Conservation (phyloP, 805 yeast species). For the Candida ascalaphidarum region DNA sequence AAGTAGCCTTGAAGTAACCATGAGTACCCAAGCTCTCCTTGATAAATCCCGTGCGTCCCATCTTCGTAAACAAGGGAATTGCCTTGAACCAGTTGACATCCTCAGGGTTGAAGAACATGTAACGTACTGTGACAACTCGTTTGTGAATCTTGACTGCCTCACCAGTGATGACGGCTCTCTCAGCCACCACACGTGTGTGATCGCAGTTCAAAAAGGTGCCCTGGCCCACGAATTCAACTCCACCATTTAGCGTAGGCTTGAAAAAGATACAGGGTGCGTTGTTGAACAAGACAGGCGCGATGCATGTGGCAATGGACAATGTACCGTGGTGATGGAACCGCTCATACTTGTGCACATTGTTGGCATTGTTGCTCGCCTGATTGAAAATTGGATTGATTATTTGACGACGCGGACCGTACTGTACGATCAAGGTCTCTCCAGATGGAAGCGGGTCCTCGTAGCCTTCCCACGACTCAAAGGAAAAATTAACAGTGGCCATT, state of each 20-base stretch:
- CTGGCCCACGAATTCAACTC: conserved; percentile 69
- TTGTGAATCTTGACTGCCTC: conserved; percentile 94
- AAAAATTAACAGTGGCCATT: conserved; percentile 71
- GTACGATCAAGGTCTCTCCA: conserved; percentile 74
- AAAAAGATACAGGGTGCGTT: conserved; percentile 81
- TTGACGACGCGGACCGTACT: conserved; percentile 89
- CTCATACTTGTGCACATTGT: conserved; percentile 82
- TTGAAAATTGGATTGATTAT: conserved; percentile 77
- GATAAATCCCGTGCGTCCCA: conserved; percentile 90
- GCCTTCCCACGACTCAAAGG: conserved; percentile 84
- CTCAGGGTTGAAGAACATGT: conserved; percentile 91
- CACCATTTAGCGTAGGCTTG: conserved; percentile 38
- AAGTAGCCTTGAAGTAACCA: conserved; percentile 94
- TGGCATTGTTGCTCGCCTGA: conserved; percentile 65
- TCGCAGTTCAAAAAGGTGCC: conserved; percentile 88
- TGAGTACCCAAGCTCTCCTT: conserved; percentile 96
- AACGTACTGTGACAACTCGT: conserved; percentile 82
- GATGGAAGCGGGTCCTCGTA: conserved; percentile 79
- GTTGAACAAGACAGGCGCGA: conserved; percentile 80
- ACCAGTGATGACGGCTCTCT: conserved; percentile 86
- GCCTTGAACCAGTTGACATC: conserved; percentile 87
- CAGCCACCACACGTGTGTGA: conserved; percentile 75
- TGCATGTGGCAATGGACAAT: conserved; percentile 68
- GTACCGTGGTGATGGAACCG: conserved; percentile 73
- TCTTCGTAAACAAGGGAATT: conserved; percentile 85